These are phyloP conservation scores for Cladosporium sphaerospermum DNA, from an alignment of 2,329 filamentous ascomycete genomes.

Conservation along the genomic window DNA sequence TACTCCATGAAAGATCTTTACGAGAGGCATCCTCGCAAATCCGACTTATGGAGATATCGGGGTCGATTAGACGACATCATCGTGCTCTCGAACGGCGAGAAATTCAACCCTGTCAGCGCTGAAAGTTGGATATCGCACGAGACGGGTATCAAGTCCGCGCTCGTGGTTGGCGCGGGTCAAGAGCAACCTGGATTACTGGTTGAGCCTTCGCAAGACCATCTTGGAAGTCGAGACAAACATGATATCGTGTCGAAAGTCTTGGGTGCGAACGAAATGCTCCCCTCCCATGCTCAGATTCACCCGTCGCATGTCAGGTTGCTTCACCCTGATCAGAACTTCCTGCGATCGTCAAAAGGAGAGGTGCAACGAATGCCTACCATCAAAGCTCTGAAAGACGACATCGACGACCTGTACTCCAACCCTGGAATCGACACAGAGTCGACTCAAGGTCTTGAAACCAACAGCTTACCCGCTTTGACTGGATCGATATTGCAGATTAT, in stretches of 20 bases:
- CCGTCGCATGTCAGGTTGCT: slow-evolving; percentile 37
- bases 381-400: not conserved
- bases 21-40: slow-evolving; percentile 23
- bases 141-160: slow-evolving; percentile 24
- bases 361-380: slow-evolving; percentile 11
- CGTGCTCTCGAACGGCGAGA: slow-evolving; percentile 28
- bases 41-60: slow-evolving; percentile 22
- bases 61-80: slow-evolving; percentile 28
- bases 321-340: not conserved
- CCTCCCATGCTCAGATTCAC: slow-evolving; percentile 39
- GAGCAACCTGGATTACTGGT: slow-evolving; percentile 28
- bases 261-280: slow-evolving; percentile 36
- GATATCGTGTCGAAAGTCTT: slow-evolving; percentile 42
- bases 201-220: slow-evolving; percentile 21
- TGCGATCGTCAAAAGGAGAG: slow-evolving; percentile 15
- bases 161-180: slow-evolving; percentile 28
- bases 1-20: slow-evolving; percentile 28
- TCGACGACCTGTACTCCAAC: not conserved
- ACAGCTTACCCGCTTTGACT: not conserved
- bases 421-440: not conserved
- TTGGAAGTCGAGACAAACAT: slow-evolving; percentile 31
- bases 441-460: not conserved
- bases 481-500: not conserved
- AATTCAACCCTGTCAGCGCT: slow-evolving; percentile 22
- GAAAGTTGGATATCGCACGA: slow-evolving; percentile 19